Conservation (phyloP, 495 filamentous ascomycete species). For the Astrothelium subdiscretum region DNA sequence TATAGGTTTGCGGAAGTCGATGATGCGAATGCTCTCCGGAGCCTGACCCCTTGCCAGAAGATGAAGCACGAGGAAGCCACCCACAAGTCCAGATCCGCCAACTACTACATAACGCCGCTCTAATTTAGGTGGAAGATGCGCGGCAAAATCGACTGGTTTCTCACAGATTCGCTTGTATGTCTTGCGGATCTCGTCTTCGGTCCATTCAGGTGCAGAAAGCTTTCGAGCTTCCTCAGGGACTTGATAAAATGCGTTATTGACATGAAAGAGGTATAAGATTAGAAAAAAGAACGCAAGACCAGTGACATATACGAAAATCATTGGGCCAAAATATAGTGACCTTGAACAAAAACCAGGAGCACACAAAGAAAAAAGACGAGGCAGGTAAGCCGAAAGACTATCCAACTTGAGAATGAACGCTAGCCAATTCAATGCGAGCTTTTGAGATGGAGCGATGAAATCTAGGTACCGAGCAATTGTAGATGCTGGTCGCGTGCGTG, state of each 20-base stretch:
- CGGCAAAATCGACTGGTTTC: not conserved
- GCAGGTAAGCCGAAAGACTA: too few relatives aligned
- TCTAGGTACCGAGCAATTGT: too few relatives aligned
- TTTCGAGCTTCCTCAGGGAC: not conserved
- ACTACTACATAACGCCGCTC: not conserved
- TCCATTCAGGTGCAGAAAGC: not conserved
- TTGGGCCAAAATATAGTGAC: not conserved
- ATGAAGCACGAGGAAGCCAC: constrained; percentile 4
- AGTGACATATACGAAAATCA: not conserved
- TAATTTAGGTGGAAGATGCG: not conserved
- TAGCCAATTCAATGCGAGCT: too few relatives aligned
- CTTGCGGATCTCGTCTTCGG: not conserved
- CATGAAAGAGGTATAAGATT: not conserved
- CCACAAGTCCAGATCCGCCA: constrained; percentile 1
- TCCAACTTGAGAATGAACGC: too few relatives aligned
- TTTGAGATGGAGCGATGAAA: too few relatives aligned
- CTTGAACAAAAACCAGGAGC: not conserved
- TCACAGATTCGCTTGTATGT: not conserved
- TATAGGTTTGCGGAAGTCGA: not conserved
- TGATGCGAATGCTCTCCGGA: constrained; percentile 1
- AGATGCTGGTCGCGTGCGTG: too few relatives aligned
- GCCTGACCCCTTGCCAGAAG: not conserved
- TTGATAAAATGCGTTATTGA: not conserved
- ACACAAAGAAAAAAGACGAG: too few relatives aligned
- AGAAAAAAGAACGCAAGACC: not conserved